These are phyloP conservation scores for Sphaerulina vaccinii DNA, from an alignment of 2,329 filamentous ascomycete genomes.

Conservation along the genomic window DNA sequence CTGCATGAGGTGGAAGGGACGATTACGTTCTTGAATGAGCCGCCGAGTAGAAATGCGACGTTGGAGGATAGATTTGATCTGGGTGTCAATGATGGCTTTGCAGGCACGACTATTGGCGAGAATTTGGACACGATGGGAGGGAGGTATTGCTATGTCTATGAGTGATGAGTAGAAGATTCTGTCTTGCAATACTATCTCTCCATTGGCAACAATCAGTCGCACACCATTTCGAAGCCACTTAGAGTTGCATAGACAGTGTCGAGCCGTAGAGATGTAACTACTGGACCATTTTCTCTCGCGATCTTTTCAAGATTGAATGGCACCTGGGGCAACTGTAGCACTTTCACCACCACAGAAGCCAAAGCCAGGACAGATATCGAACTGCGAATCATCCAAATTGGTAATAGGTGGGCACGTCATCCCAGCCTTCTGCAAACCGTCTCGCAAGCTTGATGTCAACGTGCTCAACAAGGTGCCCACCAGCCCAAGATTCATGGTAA, in stretches of 20 bases:
- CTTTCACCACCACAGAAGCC: constrained; percentile 32
- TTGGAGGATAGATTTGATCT: constrained; percentile 16
- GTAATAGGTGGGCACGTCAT: constrained; percentile 29
- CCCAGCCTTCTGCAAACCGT: constrained; percentile 14
- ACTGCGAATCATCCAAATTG: constrained; percentile 28
- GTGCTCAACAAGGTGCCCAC: too few species aligned
- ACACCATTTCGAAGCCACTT: too few species aligned
- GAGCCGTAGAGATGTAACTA: too few species aligned
- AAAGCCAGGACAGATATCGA: constrained; percentile 32
- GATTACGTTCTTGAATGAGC: constrained; percentile 13
- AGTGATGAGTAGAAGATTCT: too few species aligned
- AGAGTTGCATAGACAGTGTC: too few species aligned
- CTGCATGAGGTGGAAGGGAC: constrained; percentile 6
- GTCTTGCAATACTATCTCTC: too few species aligned
- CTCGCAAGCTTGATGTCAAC: constrained; percentile 14
- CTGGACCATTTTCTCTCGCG: too few species aligned
- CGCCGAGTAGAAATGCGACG: constrained; percentile 9
- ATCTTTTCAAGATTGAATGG: constrained; percentile 24
- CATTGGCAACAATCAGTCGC: too few species aligned
- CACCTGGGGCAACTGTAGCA: constrained; percentile 30
- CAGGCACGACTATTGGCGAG: constrained; percentile 13
- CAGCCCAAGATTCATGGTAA: too few species aligned
- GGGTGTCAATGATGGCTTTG: constrained; percentile 15
- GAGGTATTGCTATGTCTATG: constrained; percentile 22
- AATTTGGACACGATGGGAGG: constrained; percentile 13